Evolutionary conservation across 352 stramenopile genomes (phyloP).

Genomic region (Phytophthora melonis): DNA sequence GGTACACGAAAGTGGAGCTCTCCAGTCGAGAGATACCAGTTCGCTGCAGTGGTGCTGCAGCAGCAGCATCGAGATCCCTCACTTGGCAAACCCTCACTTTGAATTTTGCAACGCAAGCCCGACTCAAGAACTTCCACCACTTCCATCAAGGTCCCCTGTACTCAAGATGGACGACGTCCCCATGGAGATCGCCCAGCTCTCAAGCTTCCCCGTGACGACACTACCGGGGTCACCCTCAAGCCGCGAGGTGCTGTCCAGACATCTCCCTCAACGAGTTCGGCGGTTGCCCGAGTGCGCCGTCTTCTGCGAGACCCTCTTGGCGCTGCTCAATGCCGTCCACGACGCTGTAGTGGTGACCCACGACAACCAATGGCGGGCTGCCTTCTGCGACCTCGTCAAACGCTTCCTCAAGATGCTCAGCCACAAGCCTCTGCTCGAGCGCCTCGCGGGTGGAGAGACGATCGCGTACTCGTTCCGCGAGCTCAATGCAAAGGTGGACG

Average conservation of each 20-base stretch:
- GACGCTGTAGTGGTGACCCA: neutral
- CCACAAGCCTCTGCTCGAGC: slow-evolving; percentile 7
- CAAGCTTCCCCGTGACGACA: slow-evolving; percentile 9
- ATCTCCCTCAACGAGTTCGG: neutral
- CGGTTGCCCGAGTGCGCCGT: slow-evolving; percentile 3
- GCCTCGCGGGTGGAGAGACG: slow-evolving; percentile 20
- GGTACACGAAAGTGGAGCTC: too few species aligned
- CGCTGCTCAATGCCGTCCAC: slow-evolving; percentile 1
- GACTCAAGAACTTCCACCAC: neutral
- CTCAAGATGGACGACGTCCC: slow-evolving; percentile 6
- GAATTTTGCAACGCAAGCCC: neutral
- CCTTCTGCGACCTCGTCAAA: slow-evolving; percentile 2
- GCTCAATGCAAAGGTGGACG: slow-evolving; percentile 10
- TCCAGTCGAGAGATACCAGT: too few species aligned
- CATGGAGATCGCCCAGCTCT: neutral
- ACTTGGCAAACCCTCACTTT: slow-evolving; percentile 4
- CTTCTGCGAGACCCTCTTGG: neutral
- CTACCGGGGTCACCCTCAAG: slow-evolving; percentile 5
- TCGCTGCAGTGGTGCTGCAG: too few species aligned
- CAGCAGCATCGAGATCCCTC: neutral
- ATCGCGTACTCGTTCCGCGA: slow-evolving; percentile 8
- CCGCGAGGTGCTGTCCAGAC: neutral
- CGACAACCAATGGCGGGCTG: neutral
- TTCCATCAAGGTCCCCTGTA: neutral
- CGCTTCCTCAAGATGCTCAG: slow-evolving; percentile 23